Conservation (phyloP, 2,329 filamentous ascomycete genomes). For the Botrytis squamosa region DNA sequence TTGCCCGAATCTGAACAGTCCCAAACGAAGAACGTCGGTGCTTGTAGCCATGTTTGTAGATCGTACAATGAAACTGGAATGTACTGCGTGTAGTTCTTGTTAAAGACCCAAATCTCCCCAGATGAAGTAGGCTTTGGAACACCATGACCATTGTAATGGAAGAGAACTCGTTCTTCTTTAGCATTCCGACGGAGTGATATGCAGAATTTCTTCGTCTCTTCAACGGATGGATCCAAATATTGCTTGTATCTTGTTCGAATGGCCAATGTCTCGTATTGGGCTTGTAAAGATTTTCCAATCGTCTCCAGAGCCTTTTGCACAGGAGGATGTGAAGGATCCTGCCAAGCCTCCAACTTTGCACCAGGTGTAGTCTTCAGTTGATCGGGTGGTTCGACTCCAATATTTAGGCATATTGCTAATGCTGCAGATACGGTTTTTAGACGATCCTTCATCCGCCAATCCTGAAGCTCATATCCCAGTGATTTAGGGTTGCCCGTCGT, state of each 20-base stretch:
- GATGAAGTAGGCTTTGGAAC: conserved; percentile 94
- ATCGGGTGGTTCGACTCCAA: conserved; percentile 95
- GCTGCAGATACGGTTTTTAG: conserved; percentile 96
- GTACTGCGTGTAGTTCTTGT: conserved; percentile 98
- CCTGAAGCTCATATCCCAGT: conserved; percentile 66
- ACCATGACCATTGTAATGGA: conserved; percentile 98
- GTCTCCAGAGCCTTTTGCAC: conserved; percentile 85
- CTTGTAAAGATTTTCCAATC: conserved; percentile 93
- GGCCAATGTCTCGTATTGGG: conserved; percentile 93
- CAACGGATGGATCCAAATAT: conserved; percentile 91
- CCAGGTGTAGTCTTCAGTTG: conserved; percentile 93
- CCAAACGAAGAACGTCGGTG: conserved; percentile 94
- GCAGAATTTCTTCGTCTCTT: conserved; percentile 96
- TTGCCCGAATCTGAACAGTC: conserved; percentile 96
- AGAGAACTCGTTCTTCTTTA: conserved; percentile 92
- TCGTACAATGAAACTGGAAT: conserved; percentile 96
- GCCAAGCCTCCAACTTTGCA: conserved; percentile 94
- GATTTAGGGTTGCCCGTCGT: conserved; percentile 84
- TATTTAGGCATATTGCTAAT: conserved; percentile 91
- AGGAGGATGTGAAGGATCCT: conserved; percentile 80
- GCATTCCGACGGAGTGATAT: conserved; percentile 86
- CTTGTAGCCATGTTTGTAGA: conserved; percentile 91
- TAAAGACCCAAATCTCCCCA: conserved; percentile 99
- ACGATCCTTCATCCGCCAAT: conserved; percentile 96
- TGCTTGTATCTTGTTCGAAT: conserved; percentile 97